Conservation (phyloP, 2,329 filamentous ascomycete genomes). For the Chaetomium sp. region DNA sequence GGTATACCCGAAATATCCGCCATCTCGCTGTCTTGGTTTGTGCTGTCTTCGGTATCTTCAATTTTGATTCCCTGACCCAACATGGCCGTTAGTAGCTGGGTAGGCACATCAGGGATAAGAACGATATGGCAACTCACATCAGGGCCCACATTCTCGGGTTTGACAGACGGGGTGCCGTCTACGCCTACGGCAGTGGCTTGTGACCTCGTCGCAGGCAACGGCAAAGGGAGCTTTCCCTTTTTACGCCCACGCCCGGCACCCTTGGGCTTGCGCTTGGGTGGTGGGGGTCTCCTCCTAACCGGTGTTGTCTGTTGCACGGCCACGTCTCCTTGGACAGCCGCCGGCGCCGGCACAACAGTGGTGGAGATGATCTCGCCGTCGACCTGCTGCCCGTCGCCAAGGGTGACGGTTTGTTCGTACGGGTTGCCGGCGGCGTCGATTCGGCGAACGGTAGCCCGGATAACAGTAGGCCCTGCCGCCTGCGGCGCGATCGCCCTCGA, state of each 20-base stretch:
- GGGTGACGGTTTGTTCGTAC: constrained; percentile 80
- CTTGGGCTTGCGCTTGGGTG: constrained; percentile 79
- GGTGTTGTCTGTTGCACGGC: constrained; percentile 48
- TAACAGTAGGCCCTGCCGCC: constrained; percentile 59
- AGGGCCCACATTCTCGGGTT: constrained; percentile 43
- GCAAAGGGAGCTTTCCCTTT: constrained; percentile 66
- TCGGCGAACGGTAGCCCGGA: constrained; percentile 78
- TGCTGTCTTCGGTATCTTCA: constrained; percentile 49
- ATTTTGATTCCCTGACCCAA: constrained; percentile 43
- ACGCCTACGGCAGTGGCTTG: constrained; percentile 42
- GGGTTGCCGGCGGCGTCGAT: constrained; percentile 78
- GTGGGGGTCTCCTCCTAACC: constrained; percentile 66
- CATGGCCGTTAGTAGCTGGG: constrained; percentile 23
- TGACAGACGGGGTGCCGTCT: constrained; percentile 44
- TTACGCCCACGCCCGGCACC: constrained; percentile 76
- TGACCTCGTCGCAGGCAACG: constrained; percentile 41
- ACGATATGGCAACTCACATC: constrained; percentile 41
- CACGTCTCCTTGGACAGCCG: constrained; percentile 59
- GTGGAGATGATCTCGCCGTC: constrained; percentile 78
- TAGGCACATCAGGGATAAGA: neutral
- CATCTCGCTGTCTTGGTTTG: constrained; percentile 56
- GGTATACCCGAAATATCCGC: constrained; percentile 53
- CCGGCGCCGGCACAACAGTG: constrained; percentile 57
- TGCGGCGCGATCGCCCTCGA: constrained; percentile 53
- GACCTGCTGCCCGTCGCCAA: constrained; percentile 75